These are phyloP conservation scores for Tremellales sp. DNA, from an alignment of 1,284 basidiomycete genomes.

Conservation along the genomic window DNA sequence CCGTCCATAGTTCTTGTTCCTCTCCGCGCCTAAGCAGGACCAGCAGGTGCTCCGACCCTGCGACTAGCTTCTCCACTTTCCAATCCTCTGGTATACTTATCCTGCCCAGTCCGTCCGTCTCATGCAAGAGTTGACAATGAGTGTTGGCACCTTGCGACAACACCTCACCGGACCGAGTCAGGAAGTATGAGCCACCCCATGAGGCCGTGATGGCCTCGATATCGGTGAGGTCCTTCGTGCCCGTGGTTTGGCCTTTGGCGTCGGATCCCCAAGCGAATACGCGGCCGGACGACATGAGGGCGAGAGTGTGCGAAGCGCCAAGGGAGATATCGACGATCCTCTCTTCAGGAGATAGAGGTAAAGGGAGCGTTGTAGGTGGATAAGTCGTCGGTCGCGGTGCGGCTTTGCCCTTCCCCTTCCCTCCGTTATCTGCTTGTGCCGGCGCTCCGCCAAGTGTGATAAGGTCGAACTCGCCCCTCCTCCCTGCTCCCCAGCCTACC, in stretches of 20 bases:
- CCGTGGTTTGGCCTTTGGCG: slow-evolving; percentile 62
- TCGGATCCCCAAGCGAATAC: slow-evolving; percentile 62
- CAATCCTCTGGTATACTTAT: slow-evolving; percentile 11
- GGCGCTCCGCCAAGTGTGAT: neutral
- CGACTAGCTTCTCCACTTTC: slow-evolving; percentile 50
- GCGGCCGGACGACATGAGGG: slow-evolving; percentile 55
- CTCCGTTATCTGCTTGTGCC: neutral
- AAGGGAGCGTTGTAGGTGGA: slow-evolving; percentile 19
- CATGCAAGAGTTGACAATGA: slow-evolving; percentile 61
- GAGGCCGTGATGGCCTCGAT: slow-evolving; percentile 58
- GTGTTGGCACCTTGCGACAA: slow-evolving; percentile 62
- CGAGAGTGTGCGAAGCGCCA: slow-evolving; percentile 67
- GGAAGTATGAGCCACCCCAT: slow-evolving; percentile 75
- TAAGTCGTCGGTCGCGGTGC: slow-evolving; percentile 10
- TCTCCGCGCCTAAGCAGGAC: slow-evolving; percentile 17
- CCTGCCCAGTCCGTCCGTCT: neutral
- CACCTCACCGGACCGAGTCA: slow-evolving; percentile 38
- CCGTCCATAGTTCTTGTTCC: slow-evolving; percentile 61
- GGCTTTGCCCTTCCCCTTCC: slow-evolving; percentile 30
- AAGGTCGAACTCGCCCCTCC: slow-evolving; percentile 61
- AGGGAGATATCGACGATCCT: slow-evolving; percentile 50
- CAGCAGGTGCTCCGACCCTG: slow-evolving; percentile 80
- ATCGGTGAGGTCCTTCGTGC: slow-evolving; percentile 37
- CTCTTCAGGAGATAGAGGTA: slow-evolving; percentile 10
- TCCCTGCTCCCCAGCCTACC: slow-evolving; percentile 74